A percentile compares a stretch with the other conserved stretches of the same genome.
These are phyloP conservation scores for Carex littledalei DNA, from an alignment of 176 grass and related monocot species.

Conservation along the genomic window DNA sequence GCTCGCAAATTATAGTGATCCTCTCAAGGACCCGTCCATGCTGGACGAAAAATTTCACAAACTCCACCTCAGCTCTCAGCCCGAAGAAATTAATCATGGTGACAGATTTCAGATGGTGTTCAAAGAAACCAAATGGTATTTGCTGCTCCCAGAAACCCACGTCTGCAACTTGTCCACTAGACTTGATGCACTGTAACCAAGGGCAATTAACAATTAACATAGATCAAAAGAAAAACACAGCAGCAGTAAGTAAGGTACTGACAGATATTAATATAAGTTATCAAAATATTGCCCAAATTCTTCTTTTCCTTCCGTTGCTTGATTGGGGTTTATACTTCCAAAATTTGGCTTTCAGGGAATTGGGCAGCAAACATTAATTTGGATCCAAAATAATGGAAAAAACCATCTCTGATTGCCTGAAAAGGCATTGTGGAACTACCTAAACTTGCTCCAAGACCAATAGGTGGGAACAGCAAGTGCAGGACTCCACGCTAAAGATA, in stretches of 20 bases:
- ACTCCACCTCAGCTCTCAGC: conserved; percentile 18
- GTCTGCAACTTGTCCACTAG: neutral
- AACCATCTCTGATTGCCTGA: neutral
- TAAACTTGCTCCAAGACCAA: neutral
- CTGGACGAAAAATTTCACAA: conserved; percentile 15
- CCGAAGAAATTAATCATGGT: conserved; percentile 17
- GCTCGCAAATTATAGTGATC: conserved; percentile 7
- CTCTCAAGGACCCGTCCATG: conserved; percentile 12
- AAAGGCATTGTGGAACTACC: neutral
- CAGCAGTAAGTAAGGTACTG: neutral
- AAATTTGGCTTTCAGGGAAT: neutral
- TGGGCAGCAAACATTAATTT: neutral
- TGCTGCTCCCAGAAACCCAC: neutral
- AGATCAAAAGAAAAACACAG: neutral
- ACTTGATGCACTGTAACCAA: neutral
- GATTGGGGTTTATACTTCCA: neutral
- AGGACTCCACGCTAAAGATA: neutral
- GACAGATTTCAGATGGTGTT: neutral
- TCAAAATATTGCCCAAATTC: neutral
- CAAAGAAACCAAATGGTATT: conserved; percentile 5
- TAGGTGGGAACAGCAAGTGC: neutral
- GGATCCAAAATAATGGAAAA: neutral
- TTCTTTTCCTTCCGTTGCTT: neutral
- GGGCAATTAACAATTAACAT: neutral
- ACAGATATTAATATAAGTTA: neutral